These are phyloP conservation scores for Gypsophila paniculata DNA, from an alignment of 179 eudicot genomes.

Conservation along the genomic window DNA sequence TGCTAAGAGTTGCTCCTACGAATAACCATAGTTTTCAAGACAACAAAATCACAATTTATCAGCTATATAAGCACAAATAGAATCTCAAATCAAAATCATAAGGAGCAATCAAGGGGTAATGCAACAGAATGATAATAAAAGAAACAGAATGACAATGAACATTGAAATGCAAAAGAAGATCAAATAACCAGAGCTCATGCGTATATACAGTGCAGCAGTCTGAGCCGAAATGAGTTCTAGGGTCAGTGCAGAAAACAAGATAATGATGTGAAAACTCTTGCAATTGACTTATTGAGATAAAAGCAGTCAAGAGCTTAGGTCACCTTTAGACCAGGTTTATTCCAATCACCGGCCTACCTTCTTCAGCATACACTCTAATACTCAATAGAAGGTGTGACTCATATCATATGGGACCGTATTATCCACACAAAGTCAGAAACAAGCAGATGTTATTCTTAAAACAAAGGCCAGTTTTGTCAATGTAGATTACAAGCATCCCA, in stretches of 20 bases:
- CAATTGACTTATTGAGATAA: neutral
- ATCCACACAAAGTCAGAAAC: neutral
- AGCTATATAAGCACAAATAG: neutral
- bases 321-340: neutral
- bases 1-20: conserved; percentile 70
- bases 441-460: neutral
- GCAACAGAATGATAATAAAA: neutral
- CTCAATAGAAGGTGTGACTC: too few relatives aligned
- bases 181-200: neutral
- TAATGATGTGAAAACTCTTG: neutral
- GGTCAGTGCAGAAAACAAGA: neutral
- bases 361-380: too few relatives aligned
- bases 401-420: neutral
- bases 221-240: conserved; percentile 1
- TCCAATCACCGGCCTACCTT: too few relatives aligned
- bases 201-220: neutral
- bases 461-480: neutral
- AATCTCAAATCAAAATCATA: neutral
- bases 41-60: neutral
- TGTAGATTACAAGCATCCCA: neutral
- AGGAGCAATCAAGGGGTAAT: neutral
- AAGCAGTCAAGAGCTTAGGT: neutral
- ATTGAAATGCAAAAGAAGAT: neutral
- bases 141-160: neutral
- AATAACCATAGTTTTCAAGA: neutral